Base-by-base conservation (phyloP, 352 stramenopile species). In the Phytophthora citrophthora region DNA sequence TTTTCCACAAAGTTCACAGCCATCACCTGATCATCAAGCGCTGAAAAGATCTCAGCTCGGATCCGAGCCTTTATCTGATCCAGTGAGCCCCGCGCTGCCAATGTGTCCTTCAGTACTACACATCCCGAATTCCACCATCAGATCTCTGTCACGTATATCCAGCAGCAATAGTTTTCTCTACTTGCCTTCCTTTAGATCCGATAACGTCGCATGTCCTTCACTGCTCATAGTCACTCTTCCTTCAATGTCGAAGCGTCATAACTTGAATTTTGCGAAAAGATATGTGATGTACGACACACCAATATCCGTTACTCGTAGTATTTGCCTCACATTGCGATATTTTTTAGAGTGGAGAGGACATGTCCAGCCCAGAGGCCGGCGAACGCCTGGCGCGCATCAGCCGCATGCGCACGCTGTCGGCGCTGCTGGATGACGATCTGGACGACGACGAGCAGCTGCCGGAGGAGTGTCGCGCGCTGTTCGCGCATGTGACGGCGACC, bases 51-150 rank as follows among this genome's bases (percentile, higher is more conserved):
- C 67, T 95, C 88, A 23, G 88, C 82, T 12, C 88, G 86, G 44
- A 95, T 91, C 5, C 88, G 81, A 41, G 88, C 86, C 59, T 93
- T 93, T 66, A 95, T 92, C 74, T 94, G 88, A 7, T 83, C 75
- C 58, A 95, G 72, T 32, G 80, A 82, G 3, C 88, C 88, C 15
- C 86, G 75, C 47, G 84, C 82, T 44, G 91, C 82, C 43, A 95
- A 61, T 26, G 88, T 94, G 41, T 95, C 84, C 67, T 95, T 95
- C 26, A 95, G 59, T 54, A 90, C 87, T 95, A 48, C 26, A 7
- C 5, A 5, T 20, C 31, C 24, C 27, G 29, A 36, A 56, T 23
- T 16, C 45, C 39, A 52, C 15, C 47, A 46, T 18, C 16, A 31
- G 0, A 31, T 3, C 32, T 23, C 7, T n/a, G 26, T 52, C 8